Conservation (phyloP, 805 yeast genomes). For the Metschnikowia drakensbergensis region DNA sequence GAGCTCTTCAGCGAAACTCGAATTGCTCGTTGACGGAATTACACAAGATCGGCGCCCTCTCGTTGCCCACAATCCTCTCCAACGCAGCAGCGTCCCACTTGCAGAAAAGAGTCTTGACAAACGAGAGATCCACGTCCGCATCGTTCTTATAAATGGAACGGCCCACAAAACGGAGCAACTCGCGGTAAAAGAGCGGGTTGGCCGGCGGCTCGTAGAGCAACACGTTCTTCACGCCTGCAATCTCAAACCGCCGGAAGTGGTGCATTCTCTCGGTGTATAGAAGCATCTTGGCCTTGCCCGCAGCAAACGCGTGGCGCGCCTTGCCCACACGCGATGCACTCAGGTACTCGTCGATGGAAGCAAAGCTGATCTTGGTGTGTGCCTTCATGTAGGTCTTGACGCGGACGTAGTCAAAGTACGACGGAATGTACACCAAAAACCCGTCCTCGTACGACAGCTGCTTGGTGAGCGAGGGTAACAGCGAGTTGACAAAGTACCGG, state of each 20-base stretch:
- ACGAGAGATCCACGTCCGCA: slow-evolving; percentile 41
- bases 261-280: slow-evolving; percentile 94
- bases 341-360: slow-evolving; percentile 80
- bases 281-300: slow-evolving; percentile 59
- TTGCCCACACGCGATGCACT: slow-evolving; percentile 65
- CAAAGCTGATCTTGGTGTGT: slow-evolving; percentile 61
- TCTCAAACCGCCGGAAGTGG: slow-evolving; percentile 80
- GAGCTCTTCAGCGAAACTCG: slow-evolving; percentile 50
- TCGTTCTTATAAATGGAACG: slow-evolving; percentile 54
- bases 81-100: slow-evolving; percentile 76
- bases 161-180: slow-evolving; percentile 67
- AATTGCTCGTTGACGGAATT: slow-evolving; percentile 69
- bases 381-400: slow-evolving; percentile 65
- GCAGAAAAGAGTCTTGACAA: slow-evolving; percentile 60
- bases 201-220: slow-evolving; percentile 81
- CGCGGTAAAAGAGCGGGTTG: slow-evolving; percentile 80
- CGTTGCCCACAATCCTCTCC: slow-evolving; percentile 81
- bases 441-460: slow-evolving; percentile 67
- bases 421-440: slow-evolving; percentile 74
- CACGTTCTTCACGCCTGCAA: slow-evolving; percentile 79
- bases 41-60: slow-evolving; percentile 63
- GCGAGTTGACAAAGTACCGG: slow-evolving; percentile 68
- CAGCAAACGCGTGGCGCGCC: slow-evolving; percentile 64
- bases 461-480: slow-evolving; percentile 68
- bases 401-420: slow-evolving; percentile 81